phyloP scores from a whole-genome alignment of 345 rosid genomes.

The Linum usitatissimum region DNA sequence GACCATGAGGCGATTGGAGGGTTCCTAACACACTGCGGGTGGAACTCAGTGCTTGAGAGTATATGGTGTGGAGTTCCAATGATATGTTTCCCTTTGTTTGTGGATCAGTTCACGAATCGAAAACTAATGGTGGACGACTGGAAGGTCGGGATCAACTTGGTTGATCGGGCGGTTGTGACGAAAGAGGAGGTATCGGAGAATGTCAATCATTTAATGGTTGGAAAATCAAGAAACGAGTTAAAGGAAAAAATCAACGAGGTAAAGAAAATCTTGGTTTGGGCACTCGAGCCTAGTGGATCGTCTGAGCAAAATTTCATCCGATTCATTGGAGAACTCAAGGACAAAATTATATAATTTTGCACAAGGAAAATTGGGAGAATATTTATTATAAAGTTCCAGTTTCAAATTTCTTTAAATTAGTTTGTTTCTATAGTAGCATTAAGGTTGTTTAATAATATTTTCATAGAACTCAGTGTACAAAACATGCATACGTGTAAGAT shows the following conservation, averaged over 20 bases:
- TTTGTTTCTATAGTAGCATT: too few relatives aligned
- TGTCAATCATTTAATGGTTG: slow-evolving; percentile 40
- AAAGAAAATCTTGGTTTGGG: slow-evolving; percentile 33
- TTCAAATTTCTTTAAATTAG: too few relatives aligned
- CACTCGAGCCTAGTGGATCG: slow-evolving; percentile 34
- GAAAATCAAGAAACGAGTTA: slow-evolving; percentile 25
- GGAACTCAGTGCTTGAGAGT: slow-evolving; percentile 70
- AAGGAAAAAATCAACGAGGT: slow-evolving; percentile 29
- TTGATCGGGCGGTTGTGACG: slow-evolving; percentile 18
- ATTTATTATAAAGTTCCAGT: too few relatives aligned
- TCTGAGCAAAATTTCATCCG: slow-evolving; percentile 33
- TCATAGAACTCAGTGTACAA: too few relatives aligned
- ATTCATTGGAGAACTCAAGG: slow-evolving; percentile 31
- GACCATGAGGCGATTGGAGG: slow-evolving; percentile 61
- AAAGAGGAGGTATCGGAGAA: slow-evolving; percentile 32
- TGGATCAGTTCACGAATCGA: slow-evolving; percentile 76
- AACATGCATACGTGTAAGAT: too few relatives aligned
- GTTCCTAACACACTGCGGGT: slow-evolving; percentile 73
- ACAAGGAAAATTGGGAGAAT: too few relatives aligned
- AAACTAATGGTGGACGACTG: slow-evolving; percentile 78
- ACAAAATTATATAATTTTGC: slow-evolving; percentile 10
- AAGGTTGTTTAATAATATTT: too few relatives aligned
- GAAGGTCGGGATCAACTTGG: slow-evolving; percentile 60
- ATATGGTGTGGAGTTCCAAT: slow-evolving; percentile 65
- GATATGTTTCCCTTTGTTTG: slow-evolving; percentile 54